These are phyloP conservation scores for Xylariaceae sp. DNA, from an alignment of 2,329 filamentous ascomycete genomes.

Conservation along the genomic window DNA sequence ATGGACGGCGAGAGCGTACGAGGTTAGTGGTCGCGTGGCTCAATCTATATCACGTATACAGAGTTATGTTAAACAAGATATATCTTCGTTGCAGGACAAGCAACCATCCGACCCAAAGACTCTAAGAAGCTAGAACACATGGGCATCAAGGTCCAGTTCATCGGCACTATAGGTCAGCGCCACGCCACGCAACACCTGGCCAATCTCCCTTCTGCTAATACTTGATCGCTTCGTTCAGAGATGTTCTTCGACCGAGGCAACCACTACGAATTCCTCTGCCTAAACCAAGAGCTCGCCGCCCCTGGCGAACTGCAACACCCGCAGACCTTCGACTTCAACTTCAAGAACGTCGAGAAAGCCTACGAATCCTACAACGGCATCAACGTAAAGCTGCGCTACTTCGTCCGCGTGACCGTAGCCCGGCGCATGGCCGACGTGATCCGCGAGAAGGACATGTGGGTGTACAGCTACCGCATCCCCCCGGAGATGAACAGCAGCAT, in stretches of 20 bases:
- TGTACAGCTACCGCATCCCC: slow-evolving; percentile 96
- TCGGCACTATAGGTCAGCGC: slow-evolving; percentile 84
- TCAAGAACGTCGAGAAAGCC: slow-evolving; percentile 99
- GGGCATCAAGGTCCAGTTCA: slow-evolving; percentile 99
- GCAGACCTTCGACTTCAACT: slow-evolving; percentile 96
- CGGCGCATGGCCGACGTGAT: slow-evolving; percentile 97
- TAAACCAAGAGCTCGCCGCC: slow-evolving; percentile 93
- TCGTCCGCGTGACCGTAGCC: slow-evolving; percentile 93
- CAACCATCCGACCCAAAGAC: slow-evolving; percentile 95
- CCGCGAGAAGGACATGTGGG: slow-evolving; percentile 99
- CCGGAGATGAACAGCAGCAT: slow-evolving; percentile 98
- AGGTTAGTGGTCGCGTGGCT: slow-evolving; percentile 10
- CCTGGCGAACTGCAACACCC: slow-evolving; percentile 98
- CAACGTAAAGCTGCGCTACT: slow-evolving; percentile 98
- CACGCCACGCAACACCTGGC: background rate
- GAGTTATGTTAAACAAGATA: background rate
- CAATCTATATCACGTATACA: background rate
- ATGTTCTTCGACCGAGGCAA: slow-evolving; percentile 99
- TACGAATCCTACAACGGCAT: slow-evolving; percentile 99
- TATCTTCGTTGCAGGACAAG: slow-evolving; percentile 62
- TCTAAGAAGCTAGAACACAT: slow-evolving; percentile 97
- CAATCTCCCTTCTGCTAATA: slow-evolving; percentile 1
- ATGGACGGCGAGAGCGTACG: slow-evolving; percentile 93
- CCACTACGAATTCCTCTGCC: slow-evolving; percentile 97
- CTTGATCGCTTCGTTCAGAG: slow-evolving; percentile 51